Evolutionary conservation across 768 basidiomycete genomes (phyloP), one percentile per base, ranked within the genome.

Genomic region (Crassisporium funariophilum): DNA sequence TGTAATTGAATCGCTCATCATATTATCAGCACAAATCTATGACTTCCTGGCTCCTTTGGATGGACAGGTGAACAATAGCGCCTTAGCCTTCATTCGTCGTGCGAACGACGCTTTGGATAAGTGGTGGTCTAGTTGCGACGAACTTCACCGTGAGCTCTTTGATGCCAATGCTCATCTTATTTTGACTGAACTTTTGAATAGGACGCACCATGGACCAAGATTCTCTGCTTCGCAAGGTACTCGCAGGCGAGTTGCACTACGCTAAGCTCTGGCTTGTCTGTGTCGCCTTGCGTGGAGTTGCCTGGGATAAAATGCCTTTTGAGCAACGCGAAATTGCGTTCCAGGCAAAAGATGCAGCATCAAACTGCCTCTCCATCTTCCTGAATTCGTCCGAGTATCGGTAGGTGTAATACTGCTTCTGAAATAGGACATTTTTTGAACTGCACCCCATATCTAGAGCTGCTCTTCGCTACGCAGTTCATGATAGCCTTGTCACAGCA

Each of bases 241-340:
- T 97, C 16, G 84, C 84, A 2, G 88, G 87, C 4, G 94, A 97
- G 62, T 73, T 95, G 41, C 85, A 94, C 60, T 94, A 95, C 61
- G 90, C 94, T 21, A 95, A 95, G 64, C 75, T 98, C 4, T 97
- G 94, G 94, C 80, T 95, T 23, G 87, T 94, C 16, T 97, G 94
- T 61, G 86, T 95, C 17, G 92, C 92, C 10, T 72, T 98, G 36
- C 82, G 94, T 49, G 94, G 94, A 13, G 89, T 88, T 19, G 83
- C 89, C 4, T 98, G 93, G 94, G 93, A 97, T 60, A 94, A 93
- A 67, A 91, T 97, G 86, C 84, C 91, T 3, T 91, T 89, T 50
- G 94, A 97, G 65, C 94, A 95, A 61, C 84, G 92, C 29, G 94
- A 95, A 64, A 77, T 95, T 36, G 93, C 93, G 3, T 95, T 95